A percentile compares a stretch with the other conserved stretches of the same genome.
Evolutionary conservation across 2,329 filamentous ascomycete genomes (phyloP).

Genomic region (Pezicula radicicola): DNA sequence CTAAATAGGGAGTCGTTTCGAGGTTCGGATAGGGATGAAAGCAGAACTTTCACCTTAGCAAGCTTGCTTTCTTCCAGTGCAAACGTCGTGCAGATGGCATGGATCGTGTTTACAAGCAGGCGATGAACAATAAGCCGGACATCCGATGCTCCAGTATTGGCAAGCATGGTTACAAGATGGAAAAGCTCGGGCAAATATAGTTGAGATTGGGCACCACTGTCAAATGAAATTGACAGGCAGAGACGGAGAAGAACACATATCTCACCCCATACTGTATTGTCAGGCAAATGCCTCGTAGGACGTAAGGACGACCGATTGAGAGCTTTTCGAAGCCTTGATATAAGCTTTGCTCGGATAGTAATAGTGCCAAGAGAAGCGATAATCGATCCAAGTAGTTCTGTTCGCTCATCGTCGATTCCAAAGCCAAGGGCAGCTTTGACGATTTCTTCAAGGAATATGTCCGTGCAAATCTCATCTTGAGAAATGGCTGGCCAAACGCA

Average conservation of each 20-base stretch:
- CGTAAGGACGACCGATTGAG: slow-evolving; percentile 64
- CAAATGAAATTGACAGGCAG: slow-evolving; percentile 64
- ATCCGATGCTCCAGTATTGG: slow-evolving; percentile 58
- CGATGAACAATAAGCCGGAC: slow-evolving; percentile 59
- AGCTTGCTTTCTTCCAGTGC: slow-evolving; percentile 53
- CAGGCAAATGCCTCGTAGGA: slow-evolving; percentile 61
- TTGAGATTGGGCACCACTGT: slow-evolving; percentile 64
- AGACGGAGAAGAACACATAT: slow-evolving; percentile 66
- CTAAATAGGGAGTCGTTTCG: slow-evolving; percentile 55
- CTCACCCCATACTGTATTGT: slow-evolving; percentile 68
- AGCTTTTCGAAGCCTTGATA: slow-evolving; percentile 63
- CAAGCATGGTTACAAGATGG: slow-evolving; percentile 68
- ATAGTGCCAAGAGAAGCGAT: slow-evolving; percentile 62
- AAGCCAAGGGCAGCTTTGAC: slow-evolving; percentile 60
- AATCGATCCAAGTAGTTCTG: slow-evolving; percentile 60
- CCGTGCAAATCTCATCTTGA: slow-evolving; percentile 61
- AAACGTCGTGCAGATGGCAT: slow-evolving; percentile 66
- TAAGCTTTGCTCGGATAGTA: slow-evolving; percentile 61
- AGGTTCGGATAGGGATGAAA: slow-evolving; percentile 58
- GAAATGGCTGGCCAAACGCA: slow-evolving; percentile 63
- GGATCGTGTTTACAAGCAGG: slow-evolving; percentile 63
- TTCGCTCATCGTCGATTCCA: slow-evolving; percentile 54
- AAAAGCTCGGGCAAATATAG: slow-evolving; percentile 68
- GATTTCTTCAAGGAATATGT: slow-evolving; percentile 66
- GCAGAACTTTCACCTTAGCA: slow-evolving; percentile 42